These are phyloP conservation scores for Colletotrichum incanum DNA, from an alignment of 2,329 filamentous ascomycete species.

Conservation along the genomic window DNA sequence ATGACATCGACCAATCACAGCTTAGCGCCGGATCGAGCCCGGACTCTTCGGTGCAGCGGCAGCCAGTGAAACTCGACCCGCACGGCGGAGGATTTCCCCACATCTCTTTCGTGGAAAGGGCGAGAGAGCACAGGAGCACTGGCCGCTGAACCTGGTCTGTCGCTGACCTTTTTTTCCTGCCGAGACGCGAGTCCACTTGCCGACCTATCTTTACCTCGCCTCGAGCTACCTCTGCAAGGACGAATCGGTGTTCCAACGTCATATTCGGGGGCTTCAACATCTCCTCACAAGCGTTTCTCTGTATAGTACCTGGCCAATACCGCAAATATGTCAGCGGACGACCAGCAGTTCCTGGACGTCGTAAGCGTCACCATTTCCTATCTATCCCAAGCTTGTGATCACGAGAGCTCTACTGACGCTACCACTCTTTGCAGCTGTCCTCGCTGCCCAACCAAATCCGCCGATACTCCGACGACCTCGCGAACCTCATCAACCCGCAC, in stretches of 20 bases:
- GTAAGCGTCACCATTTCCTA: constrained; percentile 64
- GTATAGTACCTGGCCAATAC: constrained; percentile 9
- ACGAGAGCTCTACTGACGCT: constrained; percentile 33
- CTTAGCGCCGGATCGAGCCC: constrained; percentile 4
- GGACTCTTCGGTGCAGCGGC: constrained; percentile 21
- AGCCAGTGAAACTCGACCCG: constrained; percentile 34
- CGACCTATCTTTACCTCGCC: constrained; percentile 18
- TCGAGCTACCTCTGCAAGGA: constrained; percentile 22
- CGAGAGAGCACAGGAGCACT: constrained; percentile 5
- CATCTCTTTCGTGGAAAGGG: constrained; percentile 10
- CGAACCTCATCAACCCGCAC: constrained; percentile 85
- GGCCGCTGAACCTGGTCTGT: neutral
- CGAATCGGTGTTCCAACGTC: constrained; percentile 4
- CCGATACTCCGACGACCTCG: constrained; percentile 79
- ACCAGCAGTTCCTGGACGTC: constrained; percentile 83
- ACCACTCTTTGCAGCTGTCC: constrained; percentile 61
- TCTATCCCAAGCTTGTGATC: constrained; percentile 14
- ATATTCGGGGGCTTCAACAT: constrained; percentile 11
- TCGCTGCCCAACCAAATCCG: constrained; percentile 75
- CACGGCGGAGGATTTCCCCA: constrained; percentile 19
- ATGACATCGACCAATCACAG: constrained; percentile 30
- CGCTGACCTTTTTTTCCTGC: constrained; percentile 32
- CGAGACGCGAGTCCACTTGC: constrained; percentile 22
- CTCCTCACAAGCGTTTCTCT: neutral
- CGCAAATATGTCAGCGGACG: constrained; percentile 81